Base-by-base conservation (phyloP, 2,329 filamentous ascomycete genomes). In the Cordyceps cicadae region DNA sequence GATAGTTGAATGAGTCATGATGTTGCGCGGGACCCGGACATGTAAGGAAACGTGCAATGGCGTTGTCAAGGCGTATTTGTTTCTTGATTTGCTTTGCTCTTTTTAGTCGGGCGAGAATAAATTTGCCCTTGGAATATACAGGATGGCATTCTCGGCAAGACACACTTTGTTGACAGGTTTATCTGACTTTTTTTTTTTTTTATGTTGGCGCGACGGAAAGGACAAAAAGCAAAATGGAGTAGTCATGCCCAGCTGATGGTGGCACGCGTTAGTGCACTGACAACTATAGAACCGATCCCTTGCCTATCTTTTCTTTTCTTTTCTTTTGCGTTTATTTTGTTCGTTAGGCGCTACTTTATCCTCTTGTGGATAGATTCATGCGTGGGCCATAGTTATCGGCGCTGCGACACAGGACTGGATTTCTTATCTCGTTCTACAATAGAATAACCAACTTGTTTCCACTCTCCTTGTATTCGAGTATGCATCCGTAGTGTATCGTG, bases 11-110 rank as follows among this genome's bases (percentile, higher is more conserved):
- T 64, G 58, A 48, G 45, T 57, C 39, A 57, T 50, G 45, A 57
- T 50, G 32, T 24, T 21, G 34, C 34, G 34, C 12, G 34, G 12
- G 12, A 37, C 34, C 34, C 14, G 34, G 9, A 14, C 6, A 11
- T 37, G 34, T 11, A 37, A 37, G 34, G 34, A 14, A 14, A 37
- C 34, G 12, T 37, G 34, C 41, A 55, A 39, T 19, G 54, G 54
- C 54, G 54, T 57, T 50, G 54, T 49, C 49, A 32, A 32, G 37
- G 12, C 43, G 14, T 56, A 19, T 26, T 46, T 24, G 21, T 46
- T 55, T 64, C 64, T 61, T 60, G 63, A 64, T 62, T 24, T 24
- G 24, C 24, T 24, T 24, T 59, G 37, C 60, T 61, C n/a, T 57
- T 52, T 46, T 53, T 45, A n/a, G 29, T 48, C 26, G 54, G 54